Conservation (phyloP, 2,329 filamentous ascomycete species). For the Penicillium sp. region DNA sequence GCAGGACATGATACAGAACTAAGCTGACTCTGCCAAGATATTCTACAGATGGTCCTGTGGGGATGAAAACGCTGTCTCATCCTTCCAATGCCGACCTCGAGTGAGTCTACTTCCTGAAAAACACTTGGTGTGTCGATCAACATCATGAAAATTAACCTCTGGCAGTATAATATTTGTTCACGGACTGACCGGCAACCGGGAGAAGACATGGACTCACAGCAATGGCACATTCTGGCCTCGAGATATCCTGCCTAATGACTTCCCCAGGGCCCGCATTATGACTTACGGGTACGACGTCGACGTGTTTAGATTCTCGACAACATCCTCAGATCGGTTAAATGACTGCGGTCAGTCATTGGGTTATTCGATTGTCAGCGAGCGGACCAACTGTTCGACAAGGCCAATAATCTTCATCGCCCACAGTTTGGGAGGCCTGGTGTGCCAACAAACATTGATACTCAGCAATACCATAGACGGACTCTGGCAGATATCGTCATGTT, state of each 20-base stretch:
- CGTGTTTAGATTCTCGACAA: not conserved
- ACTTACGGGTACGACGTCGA: slow-evolving; percentile 8
- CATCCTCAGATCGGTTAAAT: not conserved
- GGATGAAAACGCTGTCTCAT: slow-evolving; percentile 3
- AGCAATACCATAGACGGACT: slow-evolving; percentile 9
- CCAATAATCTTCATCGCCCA: slow-evolving; percentile 30
- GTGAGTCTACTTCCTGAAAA: not conserved
- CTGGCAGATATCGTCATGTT: slow-evolving; percentile 12
- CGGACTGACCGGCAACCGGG: slow-evolving; percentile 2
- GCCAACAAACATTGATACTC: slow-evolving; percentile 13
- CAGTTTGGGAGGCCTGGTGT: slow-evolving; percentile 33
- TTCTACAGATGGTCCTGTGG: not conserved
- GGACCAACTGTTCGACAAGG: slow-evolving; percentile 1
- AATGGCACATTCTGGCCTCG: slow-evolving; percentile 30
- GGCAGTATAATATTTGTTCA: slow-evolving; percentile 4
- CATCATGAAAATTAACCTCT: not conserved
- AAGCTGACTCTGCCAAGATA: slow-evolving; percentile 1
- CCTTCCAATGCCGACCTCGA: slow-evolving; percentile 1
- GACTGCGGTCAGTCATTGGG: slow-evolving; percentile 5
- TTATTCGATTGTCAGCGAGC: slow-evolving; percentile 7
- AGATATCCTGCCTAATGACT: slow-evolving; percentile 21
- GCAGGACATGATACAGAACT: not conserved
- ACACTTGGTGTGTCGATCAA: no score
- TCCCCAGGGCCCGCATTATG: slow-evolving; percentile 6
- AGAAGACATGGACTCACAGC: slow-evolving; percentile 9